Evolutionary conservation across 768 basidiomycete species (phyloP).

Genomic region (Dacryopinax spathularia): DNA sequence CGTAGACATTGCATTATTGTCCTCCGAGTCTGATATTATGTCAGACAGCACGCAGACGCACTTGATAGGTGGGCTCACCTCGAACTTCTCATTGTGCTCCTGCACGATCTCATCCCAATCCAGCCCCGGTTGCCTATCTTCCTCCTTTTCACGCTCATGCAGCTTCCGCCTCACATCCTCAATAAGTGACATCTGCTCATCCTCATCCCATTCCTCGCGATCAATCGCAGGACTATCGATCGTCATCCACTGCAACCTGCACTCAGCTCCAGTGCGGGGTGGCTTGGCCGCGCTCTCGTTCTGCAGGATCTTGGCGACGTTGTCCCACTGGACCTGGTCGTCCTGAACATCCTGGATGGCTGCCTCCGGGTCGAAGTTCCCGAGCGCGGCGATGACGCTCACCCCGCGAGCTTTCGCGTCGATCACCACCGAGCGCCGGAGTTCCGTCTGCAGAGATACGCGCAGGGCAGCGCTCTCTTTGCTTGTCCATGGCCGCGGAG

Average conservation of each 20-base stretch:
- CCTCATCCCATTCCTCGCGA: not conserved
- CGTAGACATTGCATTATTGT: not conserved
- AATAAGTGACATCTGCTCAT: not conserved
- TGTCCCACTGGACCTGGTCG: not conserved
- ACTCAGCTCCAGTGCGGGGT: not conserved
- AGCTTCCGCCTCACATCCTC: not conserved
- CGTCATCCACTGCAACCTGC: not conserved
- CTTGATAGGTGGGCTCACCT: not conserved
- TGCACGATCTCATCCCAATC: not conserved
- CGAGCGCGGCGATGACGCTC: not conserved
- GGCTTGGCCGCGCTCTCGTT: not conserved
- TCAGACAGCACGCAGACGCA: not conserved
- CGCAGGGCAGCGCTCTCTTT: not conserved
- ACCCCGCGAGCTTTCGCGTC: not conserved
- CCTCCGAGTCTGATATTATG: not conserved
- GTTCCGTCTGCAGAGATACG: not conserved
- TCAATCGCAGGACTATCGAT: not conserved
- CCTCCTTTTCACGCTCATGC: not conserved
- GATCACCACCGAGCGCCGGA: not conserved
- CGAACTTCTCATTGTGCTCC: not conserved
- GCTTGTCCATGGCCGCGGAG: not conserved
- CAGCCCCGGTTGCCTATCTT: not conserved
- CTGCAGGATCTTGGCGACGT: not conserved
- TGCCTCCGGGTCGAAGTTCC: not conserved
- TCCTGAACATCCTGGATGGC: not conserved